Conservation (phyloP, 805 yeast species). For the Huiozyma sinensis region DNA sequence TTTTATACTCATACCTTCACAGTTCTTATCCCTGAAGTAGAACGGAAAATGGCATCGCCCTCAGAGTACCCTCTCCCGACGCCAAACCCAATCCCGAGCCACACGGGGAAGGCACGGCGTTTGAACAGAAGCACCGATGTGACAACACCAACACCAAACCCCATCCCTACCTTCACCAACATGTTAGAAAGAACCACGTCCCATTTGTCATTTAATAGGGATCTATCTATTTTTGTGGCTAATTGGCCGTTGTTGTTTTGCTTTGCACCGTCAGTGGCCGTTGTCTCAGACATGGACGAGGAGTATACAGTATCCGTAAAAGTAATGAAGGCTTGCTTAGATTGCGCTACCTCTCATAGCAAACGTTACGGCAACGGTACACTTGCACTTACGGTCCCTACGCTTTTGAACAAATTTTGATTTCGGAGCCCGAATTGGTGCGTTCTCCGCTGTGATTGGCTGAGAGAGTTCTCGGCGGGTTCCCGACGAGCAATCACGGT, state of each 20-base stretch:
- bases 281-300: slow-evolving; percentile 14
- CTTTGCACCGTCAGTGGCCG: neutral
- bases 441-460: too few species aligned
- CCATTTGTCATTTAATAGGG: slow-evolving; percentile 69
- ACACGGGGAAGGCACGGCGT: slow-evolving; percentile 95
- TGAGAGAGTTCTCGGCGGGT: too few species aligned
- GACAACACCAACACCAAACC: slow-evolving; percentile 92
- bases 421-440: too few species aligned
- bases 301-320: neutral
- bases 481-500: too few species aligned
- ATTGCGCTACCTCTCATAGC: too few species aligned
- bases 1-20: slow-evolving; percentile 43
- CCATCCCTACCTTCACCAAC: slow-evolving; percentile 88
- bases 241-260: neutral
- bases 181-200: slow-evolving; percentile 92
- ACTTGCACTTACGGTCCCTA: too few species aligned
- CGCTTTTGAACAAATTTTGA: too few species aligned
- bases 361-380: too few species aligned
- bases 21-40: slow-evolving; percentile 65
- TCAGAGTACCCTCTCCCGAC: slow-evolving; percentile 96
- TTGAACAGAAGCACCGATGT: slow-evolving; percentile 82
- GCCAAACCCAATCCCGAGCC: slow-evolving; percentile 96
- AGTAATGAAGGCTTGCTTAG: too few species aligned
- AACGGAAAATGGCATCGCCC: slow-evolving; percentile 94
- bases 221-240: slow-evolving; percentile 33